Percentiles rank a stretch among this genome's conserved stretches.
Conservation (phyloP, 2,329 filamentous ascomycete genomes). For the Pseudogymnoascus sp. region DNA sequence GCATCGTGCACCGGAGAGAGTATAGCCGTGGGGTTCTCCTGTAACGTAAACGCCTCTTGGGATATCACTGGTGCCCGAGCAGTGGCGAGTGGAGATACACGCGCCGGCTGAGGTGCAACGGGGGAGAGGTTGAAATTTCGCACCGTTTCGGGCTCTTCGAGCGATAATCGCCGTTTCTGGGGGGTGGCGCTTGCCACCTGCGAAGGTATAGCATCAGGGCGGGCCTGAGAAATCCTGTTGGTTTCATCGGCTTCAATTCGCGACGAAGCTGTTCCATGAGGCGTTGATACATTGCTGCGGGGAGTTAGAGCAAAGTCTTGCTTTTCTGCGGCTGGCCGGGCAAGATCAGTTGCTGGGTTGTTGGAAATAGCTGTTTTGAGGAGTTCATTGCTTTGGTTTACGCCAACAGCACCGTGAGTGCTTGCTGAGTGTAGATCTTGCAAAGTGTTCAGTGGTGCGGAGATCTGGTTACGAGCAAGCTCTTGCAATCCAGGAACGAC, state of each 20-base stretch:
- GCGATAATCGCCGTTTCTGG: background rate
- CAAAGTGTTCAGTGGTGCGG: background rate
- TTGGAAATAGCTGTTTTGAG: background rate
- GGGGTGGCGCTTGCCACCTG: background rate
- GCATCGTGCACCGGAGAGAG: constrained; percentile 47
- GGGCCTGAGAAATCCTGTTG: background rate
- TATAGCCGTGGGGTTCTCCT: constrained; percentile 38
- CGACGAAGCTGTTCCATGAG: background rate
- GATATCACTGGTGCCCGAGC: constrained; percentile 28
- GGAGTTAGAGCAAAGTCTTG: background rate
- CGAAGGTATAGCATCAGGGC: background rate
- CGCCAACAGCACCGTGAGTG: background rate
- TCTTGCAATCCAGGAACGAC: constrained; percentile 4
- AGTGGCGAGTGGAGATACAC: constrained; percentile 51
- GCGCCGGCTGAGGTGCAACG: constrained; percentile 65
- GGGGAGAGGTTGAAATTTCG: constrained; percentile 59
- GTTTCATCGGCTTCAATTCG: background rate
- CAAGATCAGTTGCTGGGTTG: background rate
- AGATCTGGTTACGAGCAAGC: background rate
- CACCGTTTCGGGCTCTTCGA: constrained; percentile 29
- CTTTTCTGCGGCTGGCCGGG: background rate
- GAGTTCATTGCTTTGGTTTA: constrained; percentile 1
- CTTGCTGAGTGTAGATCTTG: background rate
- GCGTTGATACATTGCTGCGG: constrained; percentile 3
- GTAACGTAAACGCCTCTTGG: constrained; percentile 18